A percentile compares a stretch with the other conserved stretches of the same genome.
Conservation (phyloP, 148 eudicot genomes). For the Oxyria digyna region DNA sequence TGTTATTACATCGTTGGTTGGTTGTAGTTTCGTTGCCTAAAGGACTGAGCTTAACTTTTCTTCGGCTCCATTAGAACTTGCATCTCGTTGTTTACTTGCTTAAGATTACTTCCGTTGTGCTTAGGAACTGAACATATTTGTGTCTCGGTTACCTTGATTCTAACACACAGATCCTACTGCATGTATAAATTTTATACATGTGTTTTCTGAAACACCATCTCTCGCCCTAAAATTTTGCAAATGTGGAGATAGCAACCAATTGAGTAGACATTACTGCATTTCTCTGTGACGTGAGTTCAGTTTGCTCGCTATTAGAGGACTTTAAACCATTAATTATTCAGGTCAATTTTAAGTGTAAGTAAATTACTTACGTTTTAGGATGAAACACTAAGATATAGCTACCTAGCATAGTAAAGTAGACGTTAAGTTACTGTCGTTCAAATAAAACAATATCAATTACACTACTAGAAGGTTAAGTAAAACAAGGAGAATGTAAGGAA, state of each 20-base stretch:
- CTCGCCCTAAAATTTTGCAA: no score
- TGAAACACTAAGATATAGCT: background rate
- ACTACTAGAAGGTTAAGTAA: background rate
- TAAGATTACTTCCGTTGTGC: no score
- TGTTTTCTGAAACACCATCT: no score
- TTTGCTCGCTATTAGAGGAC: background rate
- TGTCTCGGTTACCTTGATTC: no score
- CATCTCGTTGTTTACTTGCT: no score
- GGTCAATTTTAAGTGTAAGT: background rate
- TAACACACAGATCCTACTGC: no score
- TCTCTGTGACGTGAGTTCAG: background rate
- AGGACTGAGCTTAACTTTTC: no score
- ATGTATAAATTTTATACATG: no score
- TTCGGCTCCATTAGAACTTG: no score
- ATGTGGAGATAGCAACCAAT: background rate
- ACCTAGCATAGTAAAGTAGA: background rate
- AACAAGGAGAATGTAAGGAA: background rate
- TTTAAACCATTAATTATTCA: background rate
- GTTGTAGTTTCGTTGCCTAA: no score
- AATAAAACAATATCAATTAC: background rate
- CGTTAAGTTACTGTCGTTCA: conserved; percentile 2
- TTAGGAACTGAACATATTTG: no score
- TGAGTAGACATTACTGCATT: background rate
- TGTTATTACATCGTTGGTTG: no score
- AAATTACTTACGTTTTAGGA: background rate